Percentiles rank a stretch among this genome's conserved stretches.
Evolutionary conservation across 441 rosid species (phyloP).

Genomic region (Pelargonium citronellum): DNA sequence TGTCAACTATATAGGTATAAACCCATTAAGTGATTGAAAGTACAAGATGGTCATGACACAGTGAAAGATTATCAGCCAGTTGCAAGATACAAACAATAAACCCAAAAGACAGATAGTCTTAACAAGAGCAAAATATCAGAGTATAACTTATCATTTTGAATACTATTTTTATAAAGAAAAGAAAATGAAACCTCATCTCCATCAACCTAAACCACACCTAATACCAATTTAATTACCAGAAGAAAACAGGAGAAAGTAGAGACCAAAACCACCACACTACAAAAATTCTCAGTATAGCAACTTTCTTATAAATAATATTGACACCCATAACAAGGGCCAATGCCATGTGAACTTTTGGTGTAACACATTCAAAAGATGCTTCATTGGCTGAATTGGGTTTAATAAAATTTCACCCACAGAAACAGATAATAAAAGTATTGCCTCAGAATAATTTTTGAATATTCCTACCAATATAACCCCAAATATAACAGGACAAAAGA

Average conservation of each 20-base stretch:
- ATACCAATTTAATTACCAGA: slow-evolving; percentile 35
- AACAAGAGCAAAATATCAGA: slow-evolving; percentile 1
- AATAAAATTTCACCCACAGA: slow-evolving; percentile 3
- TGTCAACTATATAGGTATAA: slow-evolving; percentile 34
- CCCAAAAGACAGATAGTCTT: not conserved
- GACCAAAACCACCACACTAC: slow-evolving; percentile 20
- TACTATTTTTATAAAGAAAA: too few relatives aligned
- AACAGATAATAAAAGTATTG: not conserved
- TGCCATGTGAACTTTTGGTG: slow-evolving; percentile 31
- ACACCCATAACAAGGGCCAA: slow-evolving; percentile 21
- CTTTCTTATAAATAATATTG: slow-evolving; percentile 13
- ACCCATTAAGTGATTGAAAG: slow-evolving; percentile 26
- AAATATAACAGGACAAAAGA: slow-evolving; percentile 34
- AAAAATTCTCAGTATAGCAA: slow-evolving; percentile 20
- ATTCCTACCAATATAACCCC: slow-evolving; percentile 23
- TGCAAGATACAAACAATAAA: slow-evolving; percentile 6
- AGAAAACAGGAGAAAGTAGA: slow-evolving; percentile 32
- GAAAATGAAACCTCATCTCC: not conserved
- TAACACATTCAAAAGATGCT: slow-evolving; percentile 16
- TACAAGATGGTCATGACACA: slow-evolving; percentile 16
- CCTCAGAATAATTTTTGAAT: slow-evolving; percentile 12
- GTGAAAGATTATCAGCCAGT: slow-evolving; percentile 10
- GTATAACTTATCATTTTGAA: not conserved
- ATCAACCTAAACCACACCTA: slow-evolving; percentile 40
- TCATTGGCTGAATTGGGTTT: slow-evolving; percentile 13